Evolutionary conservation across 306 rosid species (phyloP), one percentile per base, ranked within the genome.

Genomic region (Prunus mira): DNA sequence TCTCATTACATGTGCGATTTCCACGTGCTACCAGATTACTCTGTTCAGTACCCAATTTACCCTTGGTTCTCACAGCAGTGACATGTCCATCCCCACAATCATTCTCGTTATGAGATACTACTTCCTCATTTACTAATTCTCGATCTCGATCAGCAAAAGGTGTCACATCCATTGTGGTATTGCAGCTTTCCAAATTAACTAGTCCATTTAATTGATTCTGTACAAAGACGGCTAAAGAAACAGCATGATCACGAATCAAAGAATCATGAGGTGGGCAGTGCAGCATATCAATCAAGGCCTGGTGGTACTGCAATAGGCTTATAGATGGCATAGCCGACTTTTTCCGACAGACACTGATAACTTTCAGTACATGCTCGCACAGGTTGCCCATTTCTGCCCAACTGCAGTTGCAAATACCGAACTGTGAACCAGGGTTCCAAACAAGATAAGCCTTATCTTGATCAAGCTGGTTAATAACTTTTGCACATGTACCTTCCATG

Each of bases 331-430:
- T 47, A 49, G 66, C 72, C 10, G 81, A 58, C 88, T 72, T 76
- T 79, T 78, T 85, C 19, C 83, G 86, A 49, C 79, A 81, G 60
- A 89, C 11, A 41, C 78, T 82, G 74, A 82, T 80, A 74, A 86
- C 97, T 87, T 94, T 92, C 64, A 89, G 73, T 69, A 85, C 78
- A 79, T 90, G 96, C 87, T 90, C 98, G 74, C 98, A 91, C 32
- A 90, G 78, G 84, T 91, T 90, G 64, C 98, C 97, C 76, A 74
- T 83, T 82, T 81, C 89, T 27, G 98, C 93, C 98, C 96, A 90
- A 70, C 82, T 77, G 86, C 97, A 94, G 73, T 84, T 77, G 69
- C 97, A 90, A 17, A 89, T 80, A 76, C 97, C 87, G 17, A 91
- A 85, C 72, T 89, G 89, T 19, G 95, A 87, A 79, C 97, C 92